Base-by-base conservation (phyloP, 331 rosid genomes). In the Cucumis variabilis region DNA sequence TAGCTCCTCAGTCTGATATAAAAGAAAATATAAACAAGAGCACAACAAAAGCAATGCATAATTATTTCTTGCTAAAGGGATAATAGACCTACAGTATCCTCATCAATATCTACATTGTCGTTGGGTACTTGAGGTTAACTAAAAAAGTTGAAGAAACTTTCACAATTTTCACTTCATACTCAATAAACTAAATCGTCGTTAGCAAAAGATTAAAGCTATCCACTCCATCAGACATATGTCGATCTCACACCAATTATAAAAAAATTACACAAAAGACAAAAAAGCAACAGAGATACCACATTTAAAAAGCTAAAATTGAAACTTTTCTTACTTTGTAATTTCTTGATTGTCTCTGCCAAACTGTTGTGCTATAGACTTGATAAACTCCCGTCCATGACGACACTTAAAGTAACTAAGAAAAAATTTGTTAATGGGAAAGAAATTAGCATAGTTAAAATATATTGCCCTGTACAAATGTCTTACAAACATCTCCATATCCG, bases 111-210 rank as follows among this genome's bases (percentile, higher is more conserved):
- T 19, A 93, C 95, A 12, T 90, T 94, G 0, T 95, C 98, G 53
- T 93, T 95, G 0, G 99, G 99, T 27, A 95, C 95, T 86, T 94
- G 94, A 0, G 98, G 99, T 7, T 98, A 97, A 83, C 69, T 90
- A 70, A 95, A 96, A 78, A 96, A 96, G 88, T 96, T 95, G 77
- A 96, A 96, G 94, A 96, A 96, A 66, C 99, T 96, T 71, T 95
- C 97, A 89, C 94, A 92, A 25, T 71, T 89, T 88, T 95, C 63
- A 48, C 37, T 46, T 74, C 80, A 48, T 46, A 46, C 37, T n/a
- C 16, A 12, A 76, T 2, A 25, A 2, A 25, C 14, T n/a, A 78
- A 58, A 78, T 48, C 11, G 15, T 24, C 7, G n/a, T 21, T 51
- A 28, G 41, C 37, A 77, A 77, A 51, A 25, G 15, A 51, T 15